phyloP scores from a whole-genome alignment of 306 rosid genomes.

The Dicorynia guianensis region DNA sequence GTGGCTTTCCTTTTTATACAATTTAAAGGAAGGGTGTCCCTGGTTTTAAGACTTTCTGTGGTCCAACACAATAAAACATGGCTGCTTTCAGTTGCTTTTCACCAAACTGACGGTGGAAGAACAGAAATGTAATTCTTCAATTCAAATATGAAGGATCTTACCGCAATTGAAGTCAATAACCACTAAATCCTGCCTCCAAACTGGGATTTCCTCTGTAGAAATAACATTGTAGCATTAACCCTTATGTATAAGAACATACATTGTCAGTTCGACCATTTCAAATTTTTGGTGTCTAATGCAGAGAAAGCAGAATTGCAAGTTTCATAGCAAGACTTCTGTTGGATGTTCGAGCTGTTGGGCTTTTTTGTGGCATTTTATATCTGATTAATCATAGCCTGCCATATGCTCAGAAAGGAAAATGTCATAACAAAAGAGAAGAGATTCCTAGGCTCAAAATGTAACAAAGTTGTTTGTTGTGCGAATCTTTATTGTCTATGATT shows the following conservation, averaged over 20 bases:
- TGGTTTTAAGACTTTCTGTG: slow-evolving; percentile 27
- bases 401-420: slow-evolving; percentile 12
- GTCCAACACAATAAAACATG: slow-evolving; percentile 5
- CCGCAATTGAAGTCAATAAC: neutral
- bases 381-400: slow-evolving; percentile 11
- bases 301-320: neutral
- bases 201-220: neutral
- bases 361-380: slow-evolving; percentile 5
- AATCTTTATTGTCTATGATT: slow-evolving; percentile 12
- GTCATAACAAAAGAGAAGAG: slow-evolving; percentile 3
- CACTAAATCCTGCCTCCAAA: neutral
- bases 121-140: neutral
- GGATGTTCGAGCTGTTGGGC: slow-evolving; percentile 30
- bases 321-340: too few species aligned
- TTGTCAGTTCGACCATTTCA: neutral
- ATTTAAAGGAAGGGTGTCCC: slow-evolving; percentile 38
- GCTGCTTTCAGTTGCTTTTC: slow-evolving; percentile 35
- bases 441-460: slow-evolving; percentile 39
- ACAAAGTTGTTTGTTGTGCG: slow-evolving; percentile 38
- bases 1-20: slow-evolving; percentile 42
- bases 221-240: neutral
- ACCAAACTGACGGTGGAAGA: slow-evolving; percentile 61
- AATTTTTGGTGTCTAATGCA: neutral
- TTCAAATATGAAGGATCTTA: slow-evolving; percentile 20
- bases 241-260: neutral